Evolutionary conservation across 805 yeast genomes (phyloP).

Genomic region (Ogataea nakhonphanomensis): DNA sequence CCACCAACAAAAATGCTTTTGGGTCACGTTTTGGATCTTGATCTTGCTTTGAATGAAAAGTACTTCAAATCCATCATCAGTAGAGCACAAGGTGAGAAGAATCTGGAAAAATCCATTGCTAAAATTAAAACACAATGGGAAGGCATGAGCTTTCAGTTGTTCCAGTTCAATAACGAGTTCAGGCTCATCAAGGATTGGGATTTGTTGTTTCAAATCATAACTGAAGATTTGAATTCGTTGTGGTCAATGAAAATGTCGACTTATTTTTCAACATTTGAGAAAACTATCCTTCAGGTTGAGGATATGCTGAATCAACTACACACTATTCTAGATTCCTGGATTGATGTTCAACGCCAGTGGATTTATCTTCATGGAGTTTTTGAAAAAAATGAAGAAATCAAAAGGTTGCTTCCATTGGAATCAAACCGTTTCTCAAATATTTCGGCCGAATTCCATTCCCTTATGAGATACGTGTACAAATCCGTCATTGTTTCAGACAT

Average conservation of each 20-base stretch:
- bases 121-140: constrained; percentile 58
- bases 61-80: constrained; percentile 47
- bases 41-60: constrained; percentile 43
- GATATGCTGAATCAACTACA: constrained; percentile 48
- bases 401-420: constrained; percentile 65
- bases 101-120: constrained; percentile 54
- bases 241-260: constrained; percentile 70
- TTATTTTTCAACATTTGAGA: constrained; percentile 57
- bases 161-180: constrained; percentile 48
- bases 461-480: constrained; percentile 48
- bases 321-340: constrained; percentile 62
- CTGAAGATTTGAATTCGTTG: constrained; percentile 59
- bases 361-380: constrained; percentile 79
- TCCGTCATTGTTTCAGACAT: constrained; percentile 54
- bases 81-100: constrained; percentile 70
- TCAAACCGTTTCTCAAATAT: constrained; percentile 60
- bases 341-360: constrained; percentile 88
- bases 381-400: constrained; percentile 54
- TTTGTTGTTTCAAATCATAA: constrained; percentile 50
- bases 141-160: constrained; percentile 45
- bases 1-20: constrained; percentile 37
- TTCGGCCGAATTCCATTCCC: constrained; percentile 55
- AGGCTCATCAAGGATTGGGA: constrained; percentile 70
- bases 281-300: constrained; percentile 53
- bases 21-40: constrained; percentile 60